Evolutionary conservation across 768 basidiomycete genomes (phyloP).

Genomic region (Chlorophyllum brunneum): DNA sequence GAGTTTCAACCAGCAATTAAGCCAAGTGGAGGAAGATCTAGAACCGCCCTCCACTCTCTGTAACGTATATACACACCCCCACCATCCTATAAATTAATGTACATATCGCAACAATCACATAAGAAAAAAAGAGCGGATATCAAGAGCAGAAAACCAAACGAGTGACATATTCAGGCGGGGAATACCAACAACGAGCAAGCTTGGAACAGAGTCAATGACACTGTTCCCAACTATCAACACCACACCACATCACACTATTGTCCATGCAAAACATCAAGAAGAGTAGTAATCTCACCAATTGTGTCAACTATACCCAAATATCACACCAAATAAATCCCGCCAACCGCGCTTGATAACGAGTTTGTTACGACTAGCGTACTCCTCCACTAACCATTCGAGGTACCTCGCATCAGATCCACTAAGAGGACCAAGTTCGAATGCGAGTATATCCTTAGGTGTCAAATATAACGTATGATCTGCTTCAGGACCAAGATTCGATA

Average conservation of each 20-base stretch:
- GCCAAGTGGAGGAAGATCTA: no score
- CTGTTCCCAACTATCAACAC: background rate
- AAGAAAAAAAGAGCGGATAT: no score
- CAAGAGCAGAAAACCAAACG: no score
- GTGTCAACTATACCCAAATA: constrained; percentile 40
- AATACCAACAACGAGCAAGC: background rate
- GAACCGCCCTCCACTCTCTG: background rate
- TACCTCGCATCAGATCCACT: constrained; percentile 71
- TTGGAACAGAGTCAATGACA: background rate
- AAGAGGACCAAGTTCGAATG: constrained; percentile 71
- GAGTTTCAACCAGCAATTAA: no score
- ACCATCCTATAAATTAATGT: background rate
- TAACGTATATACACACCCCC: background rate
- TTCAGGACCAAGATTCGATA: constrained; percentile 2
- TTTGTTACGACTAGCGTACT: constrained; percentile 42
- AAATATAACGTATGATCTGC: constrained; percentile 29
- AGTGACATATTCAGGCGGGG: background rate
- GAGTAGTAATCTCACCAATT: background rate
- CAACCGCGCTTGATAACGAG: constrained; percentile 45
- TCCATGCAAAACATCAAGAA: background rate
- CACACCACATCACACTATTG: background rate
- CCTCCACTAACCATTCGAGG: constrained; percentile 71
- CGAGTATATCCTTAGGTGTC: constrained; percentile 57
- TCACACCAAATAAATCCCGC: constrained; percentile 43
- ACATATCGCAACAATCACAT: background rate